Conservation (phyloP, 192 early-diverging fungal species). For the Pilobolus umbonatus region DNA sequence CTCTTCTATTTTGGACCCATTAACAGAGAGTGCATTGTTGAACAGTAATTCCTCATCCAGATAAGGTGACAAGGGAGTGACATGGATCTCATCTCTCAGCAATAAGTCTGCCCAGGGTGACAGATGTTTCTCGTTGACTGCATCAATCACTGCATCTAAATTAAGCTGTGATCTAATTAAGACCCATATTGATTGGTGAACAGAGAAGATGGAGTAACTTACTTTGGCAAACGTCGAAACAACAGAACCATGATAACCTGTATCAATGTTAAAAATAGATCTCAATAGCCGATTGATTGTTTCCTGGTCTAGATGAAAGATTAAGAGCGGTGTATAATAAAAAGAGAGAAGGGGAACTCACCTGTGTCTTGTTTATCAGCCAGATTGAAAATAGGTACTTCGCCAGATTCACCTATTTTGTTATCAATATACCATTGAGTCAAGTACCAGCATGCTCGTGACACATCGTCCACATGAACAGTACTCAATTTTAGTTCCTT, state of each 20-base stretch:
- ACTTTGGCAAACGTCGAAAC: conserved; percentile 80
- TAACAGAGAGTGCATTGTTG: conserved; percentile 79
- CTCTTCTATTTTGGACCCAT: conserved; percentile 76
- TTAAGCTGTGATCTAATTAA: conserved; percentile 52
- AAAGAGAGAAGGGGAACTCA: conserved; percentile 27
- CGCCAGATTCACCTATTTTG: conserved; percentile 30
- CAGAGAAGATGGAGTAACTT: conserved; percentile 8
- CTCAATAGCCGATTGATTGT: conserved; percentile 67
- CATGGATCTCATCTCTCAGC: conserved; percentile 59
- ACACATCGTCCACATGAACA: conserved; percentile 88
- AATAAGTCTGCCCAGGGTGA: conserved; percentile 89
- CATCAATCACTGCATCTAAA: conserved; percentile 80
- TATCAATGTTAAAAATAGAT: conserved; percentile 74
- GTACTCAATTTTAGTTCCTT: conserved; percentile 90
- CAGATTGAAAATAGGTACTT: conserved; percentile 71
- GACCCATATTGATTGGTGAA: not conserved
- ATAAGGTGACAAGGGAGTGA: conserved; percentile 90
- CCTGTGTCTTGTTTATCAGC: conserved; percentile 85
- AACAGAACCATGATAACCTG: conserved; percentile 76
- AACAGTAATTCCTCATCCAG: conserved; percentile 87
- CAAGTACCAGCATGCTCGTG: conserved; percentile 52
- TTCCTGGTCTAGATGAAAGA: conserved; percentile 61
- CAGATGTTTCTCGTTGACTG: conserved; percentile 81
- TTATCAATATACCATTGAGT: conserved; percentile 49
- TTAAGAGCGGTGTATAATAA: conserved; percentile 2